Conservation (phyloP, 495 filamentous ascomycete genomes). For the Apiosordaria backusii region DNA sequence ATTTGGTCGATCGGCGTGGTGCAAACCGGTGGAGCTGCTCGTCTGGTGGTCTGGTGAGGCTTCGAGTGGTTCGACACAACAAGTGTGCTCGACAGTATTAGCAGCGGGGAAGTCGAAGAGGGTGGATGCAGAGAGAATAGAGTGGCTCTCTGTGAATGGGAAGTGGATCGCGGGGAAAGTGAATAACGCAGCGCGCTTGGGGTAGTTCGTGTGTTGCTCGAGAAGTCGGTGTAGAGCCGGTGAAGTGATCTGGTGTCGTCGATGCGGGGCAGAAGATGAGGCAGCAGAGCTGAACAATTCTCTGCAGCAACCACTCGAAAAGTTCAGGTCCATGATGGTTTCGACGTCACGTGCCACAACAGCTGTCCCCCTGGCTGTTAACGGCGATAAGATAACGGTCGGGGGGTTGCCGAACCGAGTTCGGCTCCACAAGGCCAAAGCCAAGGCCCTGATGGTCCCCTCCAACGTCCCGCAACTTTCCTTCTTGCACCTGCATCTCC, state of each 20-base stretch:
- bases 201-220: not conserved
- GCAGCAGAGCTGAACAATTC: slow-evolving; percentile 16
- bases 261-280: slow-evolving; percentile 12
- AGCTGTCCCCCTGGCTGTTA: not conserved
- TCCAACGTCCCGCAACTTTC: not conserved
- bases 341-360: slow-evolving; percentile 11
- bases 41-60: not conserved
- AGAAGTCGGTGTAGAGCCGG: slow-evolving; percentile 2
- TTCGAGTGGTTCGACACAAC: not conserved
- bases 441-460: not conserved
- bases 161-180: not conserved
- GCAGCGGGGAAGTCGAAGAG: not conserved
- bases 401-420: too few relatives aligned
- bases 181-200: not conserved
- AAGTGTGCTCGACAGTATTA: too few relatives aligned
- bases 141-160: not conserved
- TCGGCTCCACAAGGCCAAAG: not conserved
- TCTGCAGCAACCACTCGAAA: slow-evolving; percentile 5
- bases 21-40: not conserved
- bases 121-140: not conserved
- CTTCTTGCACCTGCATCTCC: not conserved
- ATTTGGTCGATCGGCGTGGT: not conserved
- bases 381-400: not conserved
- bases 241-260: slow-evolving; percentile 9
- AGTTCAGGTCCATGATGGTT: slow-evolving; percentile 6